Base-by-base conservation (phyloP, 352 stramenopile species). In the Globisporangium radiosum region DNA sequence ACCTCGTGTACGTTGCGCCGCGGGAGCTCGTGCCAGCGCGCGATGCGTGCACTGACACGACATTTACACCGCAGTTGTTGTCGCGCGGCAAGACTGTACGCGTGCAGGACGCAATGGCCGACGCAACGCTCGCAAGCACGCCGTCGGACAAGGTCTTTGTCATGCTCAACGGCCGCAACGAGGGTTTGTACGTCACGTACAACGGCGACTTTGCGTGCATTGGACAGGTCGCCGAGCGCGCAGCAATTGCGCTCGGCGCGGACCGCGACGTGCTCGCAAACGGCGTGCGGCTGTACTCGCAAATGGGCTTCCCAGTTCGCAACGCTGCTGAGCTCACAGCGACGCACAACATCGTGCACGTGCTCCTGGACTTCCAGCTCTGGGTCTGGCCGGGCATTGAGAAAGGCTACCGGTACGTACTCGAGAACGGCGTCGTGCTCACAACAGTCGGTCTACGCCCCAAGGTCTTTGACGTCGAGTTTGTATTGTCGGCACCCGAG, bases 111-210 rank as follows among this genome's bases (percentile, higher is more conserved):
- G 71, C 81, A 5, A 90, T 89, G 76, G 38, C 33, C 54, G 43
- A 67, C 64, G 3, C 42, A 60, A 48, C 51, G 17, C 51, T 63
- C 13, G 40, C n/a, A 33, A 56, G 67, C 9, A 67, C 68, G 40
- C 13, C 33, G 11, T 58, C 68, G 7, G 70, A 90, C 73, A 73
- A 71, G 60, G 59, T 90, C 47, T 94, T 94, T 57, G 85, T 94
- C 69, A 85, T 94, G 76, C 79, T 94, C 63, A 94, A 94, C 54
- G 84, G 84, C 10, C 76, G 65, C 14, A 94, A 92, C 54, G 75
- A 91, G 39, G 84, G 84, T 7, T 56, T 94, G 52, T 92, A 91
- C 68, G 78, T 89, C 52, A 74, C 74, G 5, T 94, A 80, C 78
- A 92, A 90, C 59, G 77, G 83, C 13, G 59, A 90, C 42, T 90